Conservation (phyloP, 345 rosid genomes). For the Eutrema yunnanense region DNA sequence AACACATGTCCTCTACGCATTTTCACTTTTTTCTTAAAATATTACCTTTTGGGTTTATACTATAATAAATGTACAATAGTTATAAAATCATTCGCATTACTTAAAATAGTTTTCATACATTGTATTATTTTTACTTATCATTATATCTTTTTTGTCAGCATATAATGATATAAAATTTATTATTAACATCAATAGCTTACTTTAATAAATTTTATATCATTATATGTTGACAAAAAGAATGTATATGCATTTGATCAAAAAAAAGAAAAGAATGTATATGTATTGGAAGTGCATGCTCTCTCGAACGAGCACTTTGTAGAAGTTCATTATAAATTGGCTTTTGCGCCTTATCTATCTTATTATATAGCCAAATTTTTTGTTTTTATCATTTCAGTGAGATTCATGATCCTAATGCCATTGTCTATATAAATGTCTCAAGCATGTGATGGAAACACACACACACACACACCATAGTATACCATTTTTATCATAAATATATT, state of each 20-base stretch:
- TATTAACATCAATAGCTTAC: neutral
- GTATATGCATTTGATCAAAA: neutral
- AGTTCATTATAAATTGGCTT: neutral
- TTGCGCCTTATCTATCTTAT: slow-evolving; percentile 13
- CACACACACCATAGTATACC: neutral
- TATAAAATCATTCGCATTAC: neutral
- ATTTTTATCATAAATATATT: neutral
- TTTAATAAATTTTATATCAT: neutral
- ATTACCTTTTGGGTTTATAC: neutral
- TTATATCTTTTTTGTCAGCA: no score
- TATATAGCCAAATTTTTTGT: neutral
- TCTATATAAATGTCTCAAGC: slow-evolving; percentile 23
- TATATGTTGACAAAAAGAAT: slow-evolving; percentile 7
- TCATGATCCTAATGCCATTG: slow-evolving; percentile 16
- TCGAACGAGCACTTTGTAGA: slow-evolving; percentile 9
- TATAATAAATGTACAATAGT: neutral
- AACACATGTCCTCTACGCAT: slow-evolving; percentile 19
- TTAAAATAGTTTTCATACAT: neutral
- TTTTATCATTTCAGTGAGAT: neutral
- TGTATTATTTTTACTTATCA: neutral
- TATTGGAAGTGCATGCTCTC: slow-evolving; percentile 1
- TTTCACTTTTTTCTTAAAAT: neutral
- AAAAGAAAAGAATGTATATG: neutral
- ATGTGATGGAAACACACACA: neutral
- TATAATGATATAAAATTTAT: neutral